Evolutionary conservation across 176 grass and related monocot species (phyloP).

Genomic region (Stipa capillata): DNA sequence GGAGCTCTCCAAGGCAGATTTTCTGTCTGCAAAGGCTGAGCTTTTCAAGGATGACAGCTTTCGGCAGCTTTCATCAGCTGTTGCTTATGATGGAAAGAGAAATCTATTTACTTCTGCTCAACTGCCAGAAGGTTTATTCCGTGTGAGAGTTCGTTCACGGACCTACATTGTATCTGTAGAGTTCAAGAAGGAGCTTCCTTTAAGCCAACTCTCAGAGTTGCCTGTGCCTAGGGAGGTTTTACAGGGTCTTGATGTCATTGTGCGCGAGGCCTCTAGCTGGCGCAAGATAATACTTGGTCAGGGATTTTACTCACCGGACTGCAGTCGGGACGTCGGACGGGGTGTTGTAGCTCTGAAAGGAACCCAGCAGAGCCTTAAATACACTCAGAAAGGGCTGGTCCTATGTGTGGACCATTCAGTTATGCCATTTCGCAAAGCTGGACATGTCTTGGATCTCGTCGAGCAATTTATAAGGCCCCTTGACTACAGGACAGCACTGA

Average conservation of each 20-base stretch:
- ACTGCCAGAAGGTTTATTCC: conserved; percentile 31
- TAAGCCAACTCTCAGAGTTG: conserved; percentile 36
- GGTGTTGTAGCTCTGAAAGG: conserved; percentile 42
- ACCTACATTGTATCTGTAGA: conserved; percentile 39
- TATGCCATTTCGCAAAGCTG: conserved; percentile 42
- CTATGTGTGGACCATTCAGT: conserved; percentile 46
- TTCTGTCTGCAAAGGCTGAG: conserved; percentile 43
- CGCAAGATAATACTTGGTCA: conserved; percentile 34
- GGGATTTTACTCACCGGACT: conserved; percentile 36
- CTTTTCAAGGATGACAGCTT: conserved; percentile 43
- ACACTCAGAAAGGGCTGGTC: conserved; percentile 32
- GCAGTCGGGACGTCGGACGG: neutral
- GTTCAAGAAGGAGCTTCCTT: conserved; percentile 39
- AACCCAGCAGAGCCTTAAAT: conserved; percentile 40
- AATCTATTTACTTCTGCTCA: conserved; percentile 41
- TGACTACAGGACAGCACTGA: conserved; percentile 13
- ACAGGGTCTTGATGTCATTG: conserved; percentile 51
- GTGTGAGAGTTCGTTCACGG: conserved; percentile 22
- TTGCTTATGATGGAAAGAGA: conserved; percentile 52
- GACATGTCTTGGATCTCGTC: conserved; percentile 29
- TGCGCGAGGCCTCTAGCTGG: conserved; percentile 41
- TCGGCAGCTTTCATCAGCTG: conserved; percentile 17
- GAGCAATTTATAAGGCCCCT: neutral
- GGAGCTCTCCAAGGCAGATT: conserved; percentile 40
- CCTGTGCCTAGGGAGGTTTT: conserved; percentile 58